Conservation (phyloP, 768 basidiomycete species). For the Tylopilus vinaceipallidus region DNA sequence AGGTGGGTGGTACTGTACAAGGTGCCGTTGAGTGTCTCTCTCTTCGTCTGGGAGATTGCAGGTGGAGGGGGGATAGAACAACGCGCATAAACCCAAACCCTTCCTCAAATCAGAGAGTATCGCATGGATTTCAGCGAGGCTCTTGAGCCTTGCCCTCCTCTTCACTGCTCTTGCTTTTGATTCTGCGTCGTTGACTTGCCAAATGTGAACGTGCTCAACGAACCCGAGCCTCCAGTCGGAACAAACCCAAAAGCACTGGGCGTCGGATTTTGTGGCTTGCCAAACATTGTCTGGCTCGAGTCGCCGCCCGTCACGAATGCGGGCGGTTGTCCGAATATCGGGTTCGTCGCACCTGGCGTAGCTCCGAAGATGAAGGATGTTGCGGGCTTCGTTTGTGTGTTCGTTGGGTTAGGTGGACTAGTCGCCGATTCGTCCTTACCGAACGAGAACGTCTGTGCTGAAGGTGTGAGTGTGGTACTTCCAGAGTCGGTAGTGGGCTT, state of each 20-base stretch:
- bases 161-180: slow-evolving; percentile 35
- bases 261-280: slow-evolving; percentile 18
- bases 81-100: not conserved
- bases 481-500: slow-evolving; percentile 4
- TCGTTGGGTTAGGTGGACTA: slow-evolving; percentile 1
- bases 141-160: not conserved
- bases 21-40: not conserved
- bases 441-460: slow-evolving; percentile 14
- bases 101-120: not conserved
- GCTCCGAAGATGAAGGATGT: slow-evolving; percentile 21
- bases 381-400: slow-evolving; percentile 30
- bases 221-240: slow-evolving; percentile 17
- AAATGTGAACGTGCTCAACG: slow-evolving; percentile 21
- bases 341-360: slow-evolving; percentile 4
- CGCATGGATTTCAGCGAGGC: not conserved
- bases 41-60: not conserved
- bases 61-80: not conserved
- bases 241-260: slow-evolving; percentile 34
- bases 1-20: slow-evolving; percentile 18
- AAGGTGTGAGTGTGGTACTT: slow-evolving; percentile 6
- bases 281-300: slow-evolving; percentile 9
- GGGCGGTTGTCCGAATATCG: slow-evolving; percentile 11
- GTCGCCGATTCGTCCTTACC: slow-evolving; percentile 15
- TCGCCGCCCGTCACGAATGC: slow-evolving; percentile 1
- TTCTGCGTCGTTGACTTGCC: slow-evolving; percentile 29